Evolutionary conservation across 2,329 filamentous ascomycete genomes (phyloP), one percentile per base, ranked within the genome.

Genomic region (Aspergillus sp.): DNA sequence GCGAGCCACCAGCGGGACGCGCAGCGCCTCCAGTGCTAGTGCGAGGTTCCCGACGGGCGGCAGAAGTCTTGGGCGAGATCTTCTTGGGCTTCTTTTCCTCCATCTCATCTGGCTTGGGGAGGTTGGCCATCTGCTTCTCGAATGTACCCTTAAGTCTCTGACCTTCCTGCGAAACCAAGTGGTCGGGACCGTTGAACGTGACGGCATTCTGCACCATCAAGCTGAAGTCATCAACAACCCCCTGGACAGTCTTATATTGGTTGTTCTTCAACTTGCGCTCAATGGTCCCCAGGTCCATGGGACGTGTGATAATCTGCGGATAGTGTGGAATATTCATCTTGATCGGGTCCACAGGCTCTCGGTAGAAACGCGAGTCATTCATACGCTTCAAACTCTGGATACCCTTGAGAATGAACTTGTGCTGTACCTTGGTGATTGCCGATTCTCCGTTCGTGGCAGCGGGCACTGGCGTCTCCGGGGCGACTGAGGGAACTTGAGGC

Each of bases 201-300:
- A 87, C 69, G 1, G 88, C 85, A 69, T 99, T 99, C 54, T 85
- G 77, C 57, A 93, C 83, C 69, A 99, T 88, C 49, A 91, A 79
- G 29, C 86, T 76, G 47, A 97, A 81, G 63, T 96, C 91, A 43
- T 79, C 77, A 61, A 86, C 84, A 66, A 96, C 87, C 4, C 85
- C 85, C 47, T 86, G 83, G n/a, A 91, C 80, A 5, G 82, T 85
- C 7, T 72, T 65, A 69, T 97, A 97, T 45, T 80, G 73, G 48
- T 83, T 81, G 25, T 84, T 80, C 64, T 90, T 90, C 32, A 97
- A 72, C 59, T 89, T 92, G 48, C 81, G 79, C 66, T 97, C 93
- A 65, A 99, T 89, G 9, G 87, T 87, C 36, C 81, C 80, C 34
- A 99, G 81, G 70, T 97, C 93, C 79, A 96, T 92, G 0, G 92